These are phyloP conservation scores for Gilbertella persicaria DNA, from an alignment of 371 early-diverging fungal species.

Conservation along the genomic window DNA sequence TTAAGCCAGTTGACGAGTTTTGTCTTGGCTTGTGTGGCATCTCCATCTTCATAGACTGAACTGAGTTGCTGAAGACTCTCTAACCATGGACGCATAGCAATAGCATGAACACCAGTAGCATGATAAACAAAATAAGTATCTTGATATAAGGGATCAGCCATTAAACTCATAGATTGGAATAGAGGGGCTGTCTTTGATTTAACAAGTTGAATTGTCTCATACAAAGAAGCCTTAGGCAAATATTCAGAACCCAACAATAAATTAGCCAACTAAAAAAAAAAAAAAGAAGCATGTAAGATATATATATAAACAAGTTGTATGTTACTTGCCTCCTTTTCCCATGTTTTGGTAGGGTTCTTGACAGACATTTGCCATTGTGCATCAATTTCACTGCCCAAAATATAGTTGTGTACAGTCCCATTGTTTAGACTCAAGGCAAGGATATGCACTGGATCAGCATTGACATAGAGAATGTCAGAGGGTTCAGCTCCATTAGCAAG, in stretches of 20 bases:
- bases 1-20: constrained; percentile 21
- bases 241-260: constrained; percentile 23
- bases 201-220: constrained; percentile 33
- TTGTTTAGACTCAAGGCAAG: constrained; percentile 33
- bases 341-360: constrained; percentile 7
- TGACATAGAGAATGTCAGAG: constrained; percentile 32
- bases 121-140: constrained; percentile 44
- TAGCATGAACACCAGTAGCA: constrained; percentile 35
- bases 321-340: constrained; percentile 30
- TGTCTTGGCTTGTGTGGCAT: background rate
- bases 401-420: constrained; percentile 35
- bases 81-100: constrained; percentile 31
- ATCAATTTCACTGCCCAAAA: constrained; percentile 35
- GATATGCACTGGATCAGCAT: constrained; percentile 23
- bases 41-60: constrained; percentile 5
- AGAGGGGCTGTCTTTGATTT: constrained; percentile 1
- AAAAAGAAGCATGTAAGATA: too few relatives aligned
- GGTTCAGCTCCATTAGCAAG: constrained; percentile 10
- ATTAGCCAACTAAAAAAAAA: constrained; percentile 16
- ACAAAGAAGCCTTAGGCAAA: constrained; percentile 38
- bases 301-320: background rate
- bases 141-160: constrained; percentile 31
- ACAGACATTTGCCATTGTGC: constrained; percentile 42
- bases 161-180: constrained; percentile 23
- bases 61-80: constrained; percentile 21